Percentiles rank a stretch among this genome's conserved stretches.
Evolutionary conservation across 2,329 filamentous ascomycete species (phyloP).

Genomic region (Fonsecaea erecta): DNA sequence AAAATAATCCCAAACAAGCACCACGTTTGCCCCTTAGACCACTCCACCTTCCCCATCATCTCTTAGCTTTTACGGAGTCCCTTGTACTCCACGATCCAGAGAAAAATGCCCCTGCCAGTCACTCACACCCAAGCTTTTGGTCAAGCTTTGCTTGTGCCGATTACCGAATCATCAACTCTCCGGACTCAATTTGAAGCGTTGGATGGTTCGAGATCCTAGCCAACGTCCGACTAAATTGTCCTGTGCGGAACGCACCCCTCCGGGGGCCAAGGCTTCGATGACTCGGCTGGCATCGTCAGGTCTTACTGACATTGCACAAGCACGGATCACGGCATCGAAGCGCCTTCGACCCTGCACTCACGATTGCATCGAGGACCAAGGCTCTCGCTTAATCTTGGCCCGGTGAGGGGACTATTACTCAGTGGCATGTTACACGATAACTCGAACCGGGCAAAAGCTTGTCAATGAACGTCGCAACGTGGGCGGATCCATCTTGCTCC

Average conservation of each 20-base stretch:
- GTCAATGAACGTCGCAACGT: constrained; percentile 1
- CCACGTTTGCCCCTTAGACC: constrained; percentile 1
- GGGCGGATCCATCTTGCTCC: background rate
- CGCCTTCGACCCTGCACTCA: background rate
- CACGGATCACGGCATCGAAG: constrained; percentile 2
- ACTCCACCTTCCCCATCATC: constrained; percentile 8
- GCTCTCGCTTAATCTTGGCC: background rate
- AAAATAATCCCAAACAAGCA: constrained; percentile 14
- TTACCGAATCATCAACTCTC: constrained; percentile 22
- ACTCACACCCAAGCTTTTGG: constrained; percentile 44
- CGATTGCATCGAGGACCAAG: background rate
- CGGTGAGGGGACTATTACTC: background rate
- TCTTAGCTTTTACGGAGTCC: constrained; percentile 3
- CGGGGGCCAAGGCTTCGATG: background rate
- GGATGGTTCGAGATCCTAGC: constrained; percentile 38
- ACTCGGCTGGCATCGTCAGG: background rate
- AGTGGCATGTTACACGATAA: background rate
- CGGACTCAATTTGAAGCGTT: constrained; percentile 32
- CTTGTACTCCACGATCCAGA: constrained; percentile 13
- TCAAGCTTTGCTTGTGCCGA: constrained; percentile 47
- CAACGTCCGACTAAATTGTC: constrained; percentile 1
- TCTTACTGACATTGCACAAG: background rate
- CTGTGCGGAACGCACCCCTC: background rate
- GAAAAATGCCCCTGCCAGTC: constrained; percentile 9
- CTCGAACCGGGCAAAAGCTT: background rate